Conservation (phyloP, 2,329 filamentous ascomycete species). For the Lasiodiplodia sp. region DNA sequence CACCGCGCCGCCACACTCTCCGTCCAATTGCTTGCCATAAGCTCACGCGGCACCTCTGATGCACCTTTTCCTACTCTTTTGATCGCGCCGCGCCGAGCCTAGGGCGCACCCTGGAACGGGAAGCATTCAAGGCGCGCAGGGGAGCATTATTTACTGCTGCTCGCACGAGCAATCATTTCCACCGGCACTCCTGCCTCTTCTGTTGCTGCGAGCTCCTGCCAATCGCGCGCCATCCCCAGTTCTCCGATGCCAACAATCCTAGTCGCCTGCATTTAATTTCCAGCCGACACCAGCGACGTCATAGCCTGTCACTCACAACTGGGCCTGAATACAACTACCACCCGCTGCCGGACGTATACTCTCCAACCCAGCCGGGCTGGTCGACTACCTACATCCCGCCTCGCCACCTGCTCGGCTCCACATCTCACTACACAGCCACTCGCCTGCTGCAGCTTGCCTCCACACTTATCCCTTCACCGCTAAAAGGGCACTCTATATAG, state of each 20-base stretch:
- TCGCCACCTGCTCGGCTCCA: background rate
- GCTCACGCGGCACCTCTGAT: constrained; percentile 23
- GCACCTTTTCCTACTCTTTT: background rate
- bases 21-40: constrained; percentile 1
- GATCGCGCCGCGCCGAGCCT: constrained; percentile 11
- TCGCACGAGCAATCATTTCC: background rate
- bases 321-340: constrained; percentile 6
- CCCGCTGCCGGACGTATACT: background rate
- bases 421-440: background rate
- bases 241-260: background rate
- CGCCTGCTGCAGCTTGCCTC: background rate
- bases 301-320: constrained; percentile 17
- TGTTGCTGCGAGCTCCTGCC: background rate
- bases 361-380: background rate
- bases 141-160: background rate
- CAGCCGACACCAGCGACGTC: constrained; percentile 18
- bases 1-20: constrained; percentile 1
- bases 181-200: background rate
- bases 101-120: constrained; percentile 10
- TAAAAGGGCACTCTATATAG: background rate
- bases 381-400: constrained; percentile 13
- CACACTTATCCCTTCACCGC: background rate
- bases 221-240: background rate
- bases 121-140: background rate
- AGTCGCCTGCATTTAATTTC: constrained; percentile 14